Evolutionary conservation across 1,284 basidiomycete genomes (phyloP).

Genomic region (Tylopilus orsonianus): DNA sequence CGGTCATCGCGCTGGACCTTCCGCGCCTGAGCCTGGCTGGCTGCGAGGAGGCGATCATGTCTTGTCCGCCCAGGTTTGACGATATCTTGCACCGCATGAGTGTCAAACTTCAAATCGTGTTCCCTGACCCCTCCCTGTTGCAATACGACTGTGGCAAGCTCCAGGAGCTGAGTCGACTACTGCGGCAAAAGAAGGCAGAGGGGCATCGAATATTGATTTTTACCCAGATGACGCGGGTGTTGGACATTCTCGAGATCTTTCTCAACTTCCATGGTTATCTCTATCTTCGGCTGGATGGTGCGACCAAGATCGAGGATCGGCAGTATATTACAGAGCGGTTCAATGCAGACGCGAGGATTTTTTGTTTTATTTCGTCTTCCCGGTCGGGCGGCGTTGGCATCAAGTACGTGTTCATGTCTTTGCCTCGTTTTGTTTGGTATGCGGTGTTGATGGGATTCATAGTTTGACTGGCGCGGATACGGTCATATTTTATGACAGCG

Average conservation of each 20-base stretch:
- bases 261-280: constrained; percentile 92
- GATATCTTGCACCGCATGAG: constrained; percentile 66
- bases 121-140: constrained; percentile 86
- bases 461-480: constrained; percentile 96
- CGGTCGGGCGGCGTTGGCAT: constrained; percentile 95
- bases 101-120: constrained; percentile 91
- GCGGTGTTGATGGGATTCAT: constrained; percentile 10
- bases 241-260: constrained; percentile 94
- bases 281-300: constrained; percentile 90
- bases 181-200: constrained; percentile 82
- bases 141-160: constrained; percentile 98
- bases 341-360: constrained; percentile 87
- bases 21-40: constrained; percentile 59
- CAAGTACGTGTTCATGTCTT: constrained; percentile 63
- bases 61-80: constrained; percentile 55
- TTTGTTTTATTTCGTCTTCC: constrained; percentile 93
- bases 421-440: constrained; percentile 1
- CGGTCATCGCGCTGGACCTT: constrained; percentile 77
- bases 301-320: constrained; percentile 93
- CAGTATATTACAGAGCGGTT: constrained; percentile 97
- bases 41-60: constrained; percentile 34
- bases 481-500: constrained; percentile 95
- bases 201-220: constrained; percentile 94
- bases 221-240: constrained; percentile 94
- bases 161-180: constrained; percentile 77